These are phyloP conservation scores for Solanum lycopersicoides DNA, from an alignment of 257 asterid species.

Conservation along the genomic window DNA sequence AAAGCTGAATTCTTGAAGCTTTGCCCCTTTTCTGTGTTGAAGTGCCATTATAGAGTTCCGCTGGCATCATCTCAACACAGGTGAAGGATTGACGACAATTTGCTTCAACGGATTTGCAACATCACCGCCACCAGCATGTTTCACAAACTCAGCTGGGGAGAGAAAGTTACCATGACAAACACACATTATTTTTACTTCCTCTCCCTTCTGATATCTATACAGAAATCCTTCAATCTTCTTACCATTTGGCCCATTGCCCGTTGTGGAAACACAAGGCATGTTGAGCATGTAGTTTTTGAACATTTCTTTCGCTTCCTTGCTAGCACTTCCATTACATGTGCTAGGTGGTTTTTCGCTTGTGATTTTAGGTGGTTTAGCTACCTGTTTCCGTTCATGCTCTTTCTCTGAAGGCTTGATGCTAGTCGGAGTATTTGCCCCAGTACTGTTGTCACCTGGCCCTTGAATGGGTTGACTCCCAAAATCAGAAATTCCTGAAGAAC, in stretches of 20 bases:
- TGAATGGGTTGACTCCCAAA: slow-evolving; percentile 24
- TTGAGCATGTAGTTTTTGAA: slow-evolving; percentile 28
- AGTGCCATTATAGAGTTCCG: not conserved
- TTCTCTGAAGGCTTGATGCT: not conserved
- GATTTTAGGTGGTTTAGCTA: not conserved
- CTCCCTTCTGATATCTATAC: slow-evolving; percentile 55
- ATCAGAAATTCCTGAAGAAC: slow-evolving; percentile 50
- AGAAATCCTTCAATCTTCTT: slow-evolving; percentile 55
- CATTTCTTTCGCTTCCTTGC: slow-evolving; percentile 6
- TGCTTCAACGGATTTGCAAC: slow-evolving; percentile 70
- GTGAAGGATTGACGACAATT: slow-evolving; percentile 52
- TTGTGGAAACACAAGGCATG: slow-evolving; percentile 67
- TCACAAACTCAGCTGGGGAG: slow-evolving; percentile 70
- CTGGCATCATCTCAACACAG: slow-evolving; percentile 17
- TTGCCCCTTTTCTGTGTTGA: not conserved
- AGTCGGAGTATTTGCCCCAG: not conserved
- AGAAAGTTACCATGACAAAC: slow-evolving; percentile 75
- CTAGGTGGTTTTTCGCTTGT: not conserved
- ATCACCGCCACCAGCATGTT: slow-evolving; percentile 66
- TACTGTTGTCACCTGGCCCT: not conserved
- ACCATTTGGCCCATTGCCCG: slow-evolving; percentile 39
- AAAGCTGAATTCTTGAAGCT: not conserved
- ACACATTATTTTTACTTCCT: slow-evolving; percentile 69
- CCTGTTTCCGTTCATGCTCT: not conserved
- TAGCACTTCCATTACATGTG: not conserved